Evolutionary conservation across 129 eudicot genomes (phyloP).

Genomic region (Flaveria robusta): DNA sequence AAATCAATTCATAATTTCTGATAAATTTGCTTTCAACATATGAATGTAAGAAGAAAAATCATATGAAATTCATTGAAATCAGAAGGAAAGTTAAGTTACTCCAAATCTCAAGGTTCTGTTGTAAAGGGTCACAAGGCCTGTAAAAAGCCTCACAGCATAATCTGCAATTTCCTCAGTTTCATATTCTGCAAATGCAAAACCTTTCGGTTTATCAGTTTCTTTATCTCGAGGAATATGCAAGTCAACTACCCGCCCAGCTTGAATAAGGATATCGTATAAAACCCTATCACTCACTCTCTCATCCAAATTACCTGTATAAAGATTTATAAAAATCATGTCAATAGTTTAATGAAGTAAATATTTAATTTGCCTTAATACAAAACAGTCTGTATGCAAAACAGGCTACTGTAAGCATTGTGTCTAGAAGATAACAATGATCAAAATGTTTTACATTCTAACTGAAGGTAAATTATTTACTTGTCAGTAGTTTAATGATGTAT

Average conservation of each 20-base stretch:
- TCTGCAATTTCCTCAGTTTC: constrained; percentile 85
- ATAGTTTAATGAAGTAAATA: not conserved
- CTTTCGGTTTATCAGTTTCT: constrained; percentile 81
- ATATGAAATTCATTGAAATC: constrained; percentile 1
- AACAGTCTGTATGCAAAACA: not conserved
- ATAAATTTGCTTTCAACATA: not conserved
- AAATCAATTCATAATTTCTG: not conserved
- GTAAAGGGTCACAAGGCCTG: constrained; percentile 72
- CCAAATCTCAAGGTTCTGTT: constrained; percentile 79
- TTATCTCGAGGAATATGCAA: constrained; percentile 56
- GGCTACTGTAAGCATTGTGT: not conserved
- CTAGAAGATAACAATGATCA: constrained; percentile 13
- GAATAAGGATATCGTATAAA: constrained; percentile 85
- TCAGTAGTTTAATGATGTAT: not conserved
- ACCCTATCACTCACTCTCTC: constrained; percentile 92
- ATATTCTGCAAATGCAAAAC: constrained; percentile 91
- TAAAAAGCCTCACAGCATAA: constrained; percentile 85
- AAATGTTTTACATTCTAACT: not conserved
- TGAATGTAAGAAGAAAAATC: not conserved
- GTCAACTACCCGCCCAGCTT: constrained; percentile 89
- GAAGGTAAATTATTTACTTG: not conserved
- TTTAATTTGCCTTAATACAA: not conserved
- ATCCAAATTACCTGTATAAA: constrained; percentile 71
- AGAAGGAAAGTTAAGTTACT: constrained; percentile 40
- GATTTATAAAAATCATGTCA: constrained; percentile 1